Evolutionary conservation across 768 basidiomycete species (phyloP).

Genomic region (Leccinum longicurvipes): DNA sequence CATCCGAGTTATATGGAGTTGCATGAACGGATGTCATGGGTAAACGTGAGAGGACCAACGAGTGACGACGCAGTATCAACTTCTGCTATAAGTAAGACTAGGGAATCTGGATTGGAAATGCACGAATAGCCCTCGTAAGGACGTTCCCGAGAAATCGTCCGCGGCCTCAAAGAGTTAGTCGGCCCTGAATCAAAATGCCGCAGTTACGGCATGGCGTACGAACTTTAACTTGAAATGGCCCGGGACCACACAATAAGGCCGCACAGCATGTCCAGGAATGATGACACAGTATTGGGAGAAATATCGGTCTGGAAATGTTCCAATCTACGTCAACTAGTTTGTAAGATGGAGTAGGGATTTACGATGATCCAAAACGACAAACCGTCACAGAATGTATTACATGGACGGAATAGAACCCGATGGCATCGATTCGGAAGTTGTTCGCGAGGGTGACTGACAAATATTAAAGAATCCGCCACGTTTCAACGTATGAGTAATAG

Average conservation of each 20-base stretch:
- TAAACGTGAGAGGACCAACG: neutral
- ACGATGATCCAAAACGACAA: too few species aligned
- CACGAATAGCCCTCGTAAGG: neutral
- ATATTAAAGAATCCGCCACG: neutral
- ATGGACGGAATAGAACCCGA: neutral
- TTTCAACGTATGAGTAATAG: neutral
- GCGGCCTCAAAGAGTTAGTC: neutral
- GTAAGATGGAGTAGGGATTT: too few species aligned
- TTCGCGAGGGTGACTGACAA: neutral
- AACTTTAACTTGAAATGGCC: neutral
- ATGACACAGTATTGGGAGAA: too few species aligned
- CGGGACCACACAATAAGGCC: neutral
- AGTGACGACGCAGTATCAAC: neutral
- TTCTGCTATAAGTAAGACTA: neutral
- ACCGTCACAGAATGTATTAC: neutral
- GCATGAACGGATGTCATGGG: constrained; percentile 1
- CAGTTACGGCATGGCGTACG: neutral
- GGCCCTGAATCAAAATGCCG: neutral
- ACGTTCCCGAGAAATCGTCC: neutral
- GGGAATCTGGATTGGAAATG: too few species aligned
- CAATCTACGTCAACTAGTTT: too few species aligned
- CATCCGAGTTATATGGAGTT: constrained; percentile 19
- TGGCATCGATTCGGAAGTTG: neutral
- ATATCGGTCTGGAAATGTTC: too few species aligned
- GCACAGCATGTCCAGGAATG: neutral